These are phyloP conservation scores for Massarina eburnea DNA, from an alignment of 2,329 filamentous ascomycete species.

Conservation along the genomic window DNA sequence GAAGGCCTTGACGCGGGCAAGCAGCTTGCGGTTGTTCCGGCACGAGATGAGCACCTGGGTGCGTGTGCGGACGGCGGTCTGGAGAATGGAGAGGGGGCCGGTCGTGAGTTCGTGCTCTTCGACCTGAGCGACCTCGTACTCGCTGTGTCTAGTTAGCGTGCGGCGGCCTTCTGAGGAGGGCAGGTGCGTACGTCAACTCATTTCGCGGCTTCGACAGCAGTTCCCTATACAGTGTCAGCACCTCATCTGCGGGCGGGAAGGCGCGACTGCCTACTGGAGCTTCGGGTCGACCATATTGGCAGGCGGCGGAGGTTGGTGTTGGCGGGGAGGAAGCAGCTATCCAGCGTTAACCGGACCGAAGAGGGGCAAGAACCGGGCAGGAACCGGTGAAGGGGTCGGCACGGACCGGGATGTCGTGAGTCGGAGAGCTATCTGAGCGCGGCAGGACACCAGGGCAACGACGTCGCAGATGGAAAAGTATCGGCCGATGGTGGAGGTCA, in stretches of 20 bases:
- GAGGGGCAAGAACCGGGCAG: slow-evolving; percentile 13
- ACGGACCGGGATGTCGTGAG: slow-evolving; percentile 20
- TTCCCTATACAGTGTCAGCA: slow-evolving; percentile 62
- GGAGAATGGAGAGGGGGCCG: slow-evolving; percentile 87
- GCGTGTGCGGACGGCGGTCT: slow-evolving; percentile 93
- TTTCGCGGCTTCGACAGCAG: slow-evolving; percentile 84
- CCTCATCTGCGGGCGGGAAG: neutral
- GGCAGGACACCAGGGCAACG: slow-evolving; percentile 33
- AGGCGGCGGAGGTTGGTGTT: neutral
- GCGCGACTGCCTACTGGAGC: slow-evolving; percentile 42
- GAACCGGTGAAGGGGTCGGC: too few relatives aligned
- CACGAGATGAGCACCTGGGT: slow-evolving; percentile 95
- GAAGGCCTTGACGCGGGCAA: slow-evolving; percentile 97
- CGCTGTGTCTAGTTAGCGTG: slow-evolving; percentile 54
- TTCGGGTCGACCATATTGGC: slow-evolving; percentile 43
- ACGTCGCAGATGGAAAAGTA: slow-evolving; percentile 26
- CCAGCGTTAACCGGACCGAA: slow-evolving; percentile 12
- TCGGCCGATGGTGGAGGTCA: slow-evolving; percentile 15
- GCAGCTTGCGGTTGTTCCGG: slow-evolving; percentile 96
- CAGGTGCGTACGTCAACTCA: slow-evolving; percentile 78
- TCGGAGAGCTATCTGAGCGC: slow-evolving; percentile 22
- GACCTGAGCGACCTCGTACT: slow-evolving; percentile 84
- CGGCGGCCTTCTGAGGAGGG: slow-evolving; percentile 10
- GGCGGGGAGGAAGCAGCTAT: slow-evolving; percentile 12
- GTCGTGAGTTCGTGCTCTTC: slow-evolving; percentile 80